phyloP scores from a whole-genome alignment of 192 early-diverging fungal genomes.

The Backusella sp. region DNA sequence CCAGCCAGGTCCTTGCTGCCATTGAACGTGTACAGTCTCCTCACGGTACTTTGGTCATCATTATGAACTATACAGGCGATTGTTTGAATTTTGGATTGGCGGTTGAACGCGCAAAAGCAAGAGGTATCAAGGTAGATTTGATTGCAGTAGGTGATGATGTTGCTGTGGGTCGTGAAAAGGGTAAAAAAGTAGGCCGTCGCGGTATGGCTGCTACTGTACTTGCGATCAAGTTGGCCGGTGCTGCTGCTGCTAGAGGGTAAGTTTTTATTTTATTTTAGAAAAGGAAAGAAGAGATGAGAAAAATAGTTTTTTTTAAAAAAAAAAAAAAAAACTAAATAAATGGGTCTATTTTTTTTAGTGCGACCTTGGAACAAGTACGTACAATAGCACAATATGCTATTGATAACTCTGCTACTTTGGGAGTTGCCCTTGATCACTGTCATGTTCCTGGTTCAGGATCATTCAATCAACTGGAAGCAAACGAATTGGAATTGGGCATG shows the following conservation, averaged over 20 bases:
- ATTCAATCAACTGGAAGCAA: slow-evolving; percentile 48
- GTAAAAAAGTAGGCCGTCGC: slow-evolving; percentile 69
- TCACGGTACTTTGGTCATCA: slow-evolving; percentile 71
- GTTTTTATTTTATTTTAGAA: not conserved
- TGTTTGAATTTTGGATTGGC: slow-evolving; percentile 80
- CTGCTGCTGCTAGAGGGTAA: slow-evolving; percentile 60
- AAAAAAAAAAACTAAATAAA: not conserved
- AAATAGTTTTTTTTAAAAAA: not conserved
- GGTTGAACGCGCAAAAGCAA: slow-evolving; percentile 73
- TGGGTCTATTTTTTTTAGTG: slow-evolving; percentile 25
- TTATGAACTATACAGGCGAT: slow-evolving; percentile 91
- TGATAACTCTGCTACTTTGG: slow-evolving; percentile 73
- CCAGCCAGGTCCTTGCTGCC: slow-evolving; percentile 75
- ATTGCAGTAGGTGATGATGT: slow-evolving; percentile 87
- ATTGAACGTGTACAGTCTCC: slow-evolving; percentile 59
- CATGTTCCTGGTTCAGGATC: slow-evolving; percentile 67
- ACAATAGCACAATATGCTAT: slow-evolving; percentile 54
- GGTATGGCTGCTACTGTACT: slow-evolving; percentile 79
- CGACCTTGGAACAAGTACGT: slow-evolving; percentile 55
- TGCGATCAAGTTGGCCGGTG: slow-evolving; percentile 83
- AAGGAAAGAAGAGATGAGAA: not conserved
- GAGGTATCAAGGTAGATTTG: slow-evolving; percentile 65
- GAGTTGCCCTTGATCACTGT: slow-evolving; percentile 72
- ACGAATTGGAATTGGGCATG: slow-evolving; percentile 72
- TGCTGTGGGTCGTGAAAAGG: slow-evolving; percentile 65